phyloP scores from a whole-genome alignment of 208 protist species.

The Zelonia costaricensis region DNA sequence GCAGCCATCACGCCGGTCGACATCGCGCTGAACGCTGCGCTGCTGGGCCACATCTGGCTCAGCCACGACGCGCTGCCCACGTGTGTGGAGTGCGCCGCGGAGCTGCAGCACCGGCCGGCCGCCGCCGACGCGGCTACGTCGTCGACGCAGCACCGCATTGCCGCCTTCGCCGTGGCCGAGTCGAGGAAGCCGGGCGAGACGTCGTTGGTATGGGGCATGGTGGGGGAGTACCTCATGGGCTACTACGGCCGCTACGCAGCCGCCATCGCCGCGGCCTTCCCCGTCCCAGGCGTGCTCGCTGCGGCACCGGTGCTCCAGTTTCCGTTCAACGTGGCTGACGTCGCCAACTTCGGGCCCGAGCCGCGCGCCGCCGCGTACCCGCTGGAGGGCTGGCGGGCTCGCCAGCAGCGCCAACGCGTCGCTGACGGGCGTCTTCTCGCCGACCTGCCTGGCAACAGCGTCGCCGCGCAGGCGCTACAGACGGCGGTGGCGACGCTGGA shows the following conservation, averaged over 20 bases:
- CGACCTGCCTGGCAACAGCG: neutral
- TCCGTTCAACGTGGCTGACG: slow-evolving; percentile 21
- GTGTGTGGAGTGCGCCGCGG: slow-evolving; percentile 8
- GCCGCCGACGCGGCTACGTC: neutral
- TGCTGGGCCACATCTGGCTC: slow-evolving; percentile 26
- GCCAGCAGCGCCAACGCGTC: slow-evolving; percentile 23
- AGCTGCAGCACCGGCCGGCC: slow-evolving; percentile 6
- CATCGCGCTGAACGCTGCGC: slow-evolving; percentile 51
- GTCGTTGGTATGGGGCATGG: slow-evolving; percentile 77
- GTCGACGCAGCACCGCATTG: slow-evolving; percentile 12
- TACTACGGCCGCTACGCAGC: slow-evolving; percentile 61
- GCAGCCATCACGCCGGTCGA: slow-evolving; percentile 64
- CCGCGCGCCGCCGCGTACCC: slow-evolving; percentile 24
- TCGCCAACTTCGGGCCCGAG: slow-evolving; percentile 30
- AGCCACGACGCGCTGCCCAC: slow-evolving; percentile 10
- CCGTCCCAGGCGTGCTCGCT: slow-evolving; percentile 24
- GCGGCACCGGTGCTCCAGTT: slow-evolving; percentile 29
- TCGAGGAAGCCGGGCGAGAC: slow-evolving; percentile 13
- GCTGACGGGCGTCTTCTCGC: no score
- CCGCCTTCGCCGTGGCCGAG: slow-evolving; percentile 24
- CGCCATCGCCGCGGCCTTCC: slow-evolving; percentile 33
- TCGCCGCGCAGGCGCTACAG: slow-evolving; percentile 9
- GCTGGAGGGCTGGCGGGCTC: slow-evolving; percentile 25
- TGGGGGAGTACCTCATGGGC: slow-evolving; percentile 69
- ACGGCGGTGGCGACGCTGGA: slow-evolving; percentile 19